phyloP scores from a whole-genome alignment of 139 green algal genomes.

The Nannochloris sp. region DNA sequence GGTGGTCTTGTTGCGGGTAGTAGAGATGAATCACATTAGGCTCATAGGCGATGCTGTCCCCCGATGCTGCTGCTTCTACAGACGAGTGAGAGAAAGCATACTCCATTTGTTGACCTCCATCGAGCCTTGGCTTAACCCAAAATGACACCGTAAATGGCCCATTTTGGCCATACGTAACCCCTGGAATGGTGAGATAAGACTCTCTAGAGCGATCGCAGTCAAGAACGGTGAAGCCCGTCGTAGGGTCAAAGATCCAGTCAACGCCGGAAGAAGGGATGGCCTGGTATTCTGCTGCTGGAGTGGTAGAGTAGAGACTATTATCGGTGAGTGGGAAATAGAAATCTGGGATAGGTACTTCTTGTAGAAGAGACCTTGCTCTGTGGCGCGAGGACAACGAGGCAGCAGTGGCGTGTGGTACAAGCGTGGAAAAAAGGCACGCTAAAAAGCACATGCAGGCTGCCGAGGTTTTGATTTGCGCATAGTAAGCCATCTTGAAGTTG shows the following conservation, averaged over 20 bases:
- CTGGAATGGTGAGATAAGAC: slow-evolving; percentile 9
- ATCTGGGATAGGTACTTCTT: not conserved
- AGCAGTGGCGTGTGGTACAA: too few species aligned
- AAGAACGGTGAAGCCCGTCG: slow-evolving; percentile 5
- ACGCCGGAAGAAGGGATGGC: not conserved
- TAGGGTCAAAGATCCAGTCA: not conserved
- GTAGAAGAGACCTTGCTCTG: not conserved
- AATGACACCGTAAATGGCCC: slow-evolving; percentile 12
- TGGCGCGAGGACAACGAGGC: too few species aligned
- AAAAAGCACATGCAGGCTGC: too few species aligned
- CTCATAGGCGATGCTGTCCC: not conserved
- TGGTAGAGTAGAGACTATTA: not conserved
- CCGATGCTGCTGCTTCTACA: not conserved
- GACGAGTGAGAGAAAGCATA: not conserved
- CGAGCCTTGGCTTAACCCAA: slow-evolving; percentile 3
- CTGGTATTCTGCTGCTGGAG: too few species aligned
- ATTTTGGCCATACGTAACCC: slow-evolving; percentile 18
- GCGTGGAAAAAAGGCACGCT: too few species aligned
- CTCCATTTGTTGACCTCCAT: not conserved
- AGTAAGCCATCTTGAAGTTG: too few species aligned
- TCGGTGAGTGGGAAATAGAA: slow-evolving; percentile 3
- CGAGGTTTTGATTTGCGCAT: too few species aligned
- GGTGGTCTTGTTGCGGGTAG: slow-evolving; percentile 20
- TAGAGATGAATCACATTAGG: slow-evolving; percentile 9
- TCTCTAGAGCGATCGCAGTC: not conserved